Base-by-base conservation (phyloP, 768 basidiomycete genomes). In the Auricularia auricula-judae region DNA sequence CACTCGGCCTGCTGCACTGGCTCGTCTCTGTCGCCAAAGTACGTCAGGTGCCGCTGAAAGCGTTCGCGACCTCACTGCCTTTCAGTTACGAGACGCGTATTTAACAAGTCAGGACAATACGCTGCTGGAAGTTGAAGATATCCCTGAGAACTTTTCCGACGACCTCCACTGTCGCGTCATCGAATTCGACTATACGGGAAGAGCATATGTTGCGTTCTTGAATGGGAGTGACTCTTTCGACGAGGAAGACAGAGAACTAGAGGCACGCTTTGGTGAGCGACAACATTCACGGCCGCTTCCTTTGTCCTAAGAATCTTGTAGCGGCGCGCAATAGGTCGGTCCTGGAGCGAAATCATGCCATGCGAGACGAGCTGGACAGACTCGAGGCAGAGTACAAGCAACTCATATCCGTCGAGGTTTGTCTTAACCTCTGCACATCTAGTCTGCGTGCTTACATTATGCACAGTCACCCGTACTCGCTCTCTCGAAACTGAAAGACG, bases 1-100 rank as follows among this genome's bases (percentile, higher is more conserved):
- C 97, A 33, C 79, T 98, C 16, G 96, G 90, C 23, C 89, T 91
- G 70, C 72, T 98, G 39, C 89, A 95, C 74, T 99, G 97, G 97
- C 76, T 99, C 14, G 91, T 90, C 7, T 87, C 91, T 69, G 74
- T 91, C 68, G 87, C 89, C 70, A 88, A 87, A 77, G 96, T 95
- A 69, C 47, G 47, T 34, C 79, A 72, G n/a, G 16, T 65, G 8
- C 62, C 18, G 4, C 23, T 29, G 29, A 33, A 62, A 64, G 36
- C 11, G 62, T 65, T n/a, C 23, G 47, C 47, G 16, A 8, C 11
- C 47, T 51, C 5, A 51, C 10, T 12, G 47, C 8, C 11, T 51
- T 42, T 5, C 47, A 51, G 47, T 21, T 16, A 18, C 47, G 47
- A 16, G 47, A 51, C 5, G 7, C 47, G 21, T 88, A 88, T 68